phyloP scores from a whole-genome alignment of 805 yeast species.

The Candida nanaspora region DNA sequence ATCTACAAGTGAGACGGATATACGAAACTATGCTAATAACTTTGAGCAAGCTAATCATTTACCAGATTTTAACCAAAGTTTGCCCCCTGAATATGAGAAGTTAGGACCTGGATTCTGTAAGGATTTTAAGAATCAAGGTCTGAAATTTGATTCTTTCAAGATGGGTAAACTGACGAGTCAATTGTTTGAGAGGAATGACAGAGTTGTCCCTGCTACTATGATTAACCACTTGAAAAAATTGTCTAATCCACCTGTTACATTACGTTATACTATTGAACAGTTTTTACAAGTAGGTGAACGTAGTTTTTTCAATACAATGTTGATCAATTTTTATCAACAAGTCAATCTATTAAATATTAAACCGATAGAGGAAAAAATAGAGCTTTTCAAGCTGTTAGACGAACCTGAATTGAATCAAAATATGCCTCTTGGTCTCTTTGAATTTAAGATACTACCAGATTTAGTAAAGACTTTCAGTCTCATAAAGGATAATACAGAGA shows the following conservation, averaged over 20 bases:
- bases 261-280: constrained; percentile 30
- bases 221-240: constrained; percentile 33
- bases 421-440: constrained; percentile 41
- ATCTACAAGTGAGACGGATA: constrained; percentile 42
- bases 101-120: constrained; percentile 35
- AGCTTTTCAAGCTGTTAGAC: constrained; percentile 32
- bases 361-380: constrained; percentile 40
- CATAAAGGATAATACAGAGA: constrained; percentile 13
- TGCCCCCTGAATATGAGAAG: constrained; percentile 48
- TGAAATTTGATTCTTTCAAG: constrained; percentile 57
- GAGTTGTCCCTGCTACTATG: constrained; percentile 31
- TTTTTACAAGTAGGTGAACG: constrained; percentile 26
- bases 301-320: constrained; percentile 33
- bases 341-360: constrained; percentile 51
- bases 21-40: constrained; percentile 31
- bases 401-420: constrained; percentile 32
- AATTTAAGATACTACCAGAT: constrained; percentile 65
- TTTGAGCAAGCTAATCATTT: constrained; percentile 17
- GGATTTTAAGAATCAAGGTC: constrained; percentile 19
- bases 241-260: constrained; percentile 28
- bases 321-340: constrained; percentile 46
- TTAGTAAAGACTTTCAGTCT: constrained; percentile 38
- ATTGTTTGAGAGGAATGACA: constrained; percentile 28
- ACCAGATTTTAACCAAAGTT: constrained; percentile 13
- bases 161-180: constrained; percentile 50